Conservation (phyloP, 441 rosid genomes). For the Pelargonium hybrid region DNA sequence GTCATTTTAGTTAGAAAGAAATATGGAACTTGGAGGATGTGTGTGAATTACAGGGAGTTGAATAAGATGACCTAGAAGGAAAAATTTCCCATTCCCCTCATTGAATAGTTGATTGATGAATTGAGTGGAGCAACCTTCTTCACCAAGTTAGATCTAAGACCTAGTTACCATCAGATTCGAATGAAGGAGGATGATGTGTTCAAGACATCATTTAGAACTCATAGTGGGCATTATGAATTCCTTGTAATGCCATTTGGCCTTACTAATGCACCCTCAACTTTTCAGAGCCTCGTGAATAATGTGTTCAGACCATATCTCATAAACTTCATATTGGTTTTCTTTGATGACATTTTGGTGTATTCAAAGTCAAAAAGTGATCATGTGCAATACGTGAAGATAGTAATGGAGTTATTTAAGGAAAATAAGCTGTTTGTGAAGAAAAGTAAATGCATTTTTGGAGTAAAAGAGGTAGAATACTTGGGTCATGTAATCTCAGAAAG, state of each 20-base stretch:
- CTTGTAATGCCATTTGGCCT: background rate
- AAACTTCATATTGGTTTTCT: background rate
- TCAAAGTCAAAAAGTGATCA: background rate
- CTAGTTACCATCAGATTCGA: background rate
- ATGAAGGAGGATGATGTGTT: background rate
- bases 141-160: background rate
- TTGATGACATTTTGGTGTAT: slow-evolving; percentile 3
- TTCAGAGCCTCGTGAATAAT: background rate
- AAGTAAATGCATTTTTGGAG: background rate
- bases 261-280: slow-evolving; percentile 1
- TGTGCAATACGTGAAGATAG: background rate
- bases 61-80: background rate
- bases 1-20: background rate
- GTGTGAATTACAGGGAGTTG: background rate
- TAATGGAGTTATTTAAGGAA: background rate
- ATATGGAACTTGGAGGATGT: background rate
- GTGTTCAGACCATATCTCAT: background rate
- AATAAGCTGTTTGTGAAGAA: background rate
- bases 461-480: background rate
- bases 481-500: background rate
- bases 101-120: background rate
- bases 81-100: background rate
- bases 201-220: background rate
- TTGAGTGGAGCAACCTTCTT: background rate
- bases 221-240: background rate